Evolutionary conservation across 2,329 filamentous ascomycete species (phyloP), one percentile per base, ranked within the genome.

Genomic region (Penicillium sp.): DNA sequence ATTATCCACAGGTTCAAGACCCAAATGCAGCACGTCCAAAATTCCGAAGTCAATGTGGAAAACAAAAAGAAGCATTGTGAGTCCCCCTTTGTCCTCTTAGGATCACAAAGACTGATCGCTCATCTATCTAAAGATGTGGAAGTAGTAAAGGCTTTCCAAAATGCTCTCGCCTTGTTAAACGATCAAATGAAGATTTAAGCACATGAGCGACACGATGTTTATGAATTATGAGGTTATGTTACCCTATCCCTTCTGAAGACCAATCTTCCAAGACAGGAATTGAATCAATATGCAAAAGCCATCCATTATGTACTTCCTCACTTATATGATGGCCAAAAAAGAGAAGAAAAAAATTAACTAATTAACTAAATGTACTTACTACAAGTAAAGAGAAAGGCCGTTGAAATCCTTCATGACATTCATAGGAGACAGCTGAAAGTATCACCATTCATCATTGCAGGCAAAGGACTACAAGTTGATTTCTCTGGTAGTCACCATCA

Each of bases 21-120:
- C 2, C 86, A 91, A 58, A 85, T 88, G 69, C 80, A 85, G 57
- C 89, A 87, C 69, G 90, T 96, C 31, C 84, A 87, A 58, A 79
- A 90, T 41, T 84, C 87, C 0, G 92, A 96, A 69, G 78, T 84
- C 38, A 82, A 80, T 27, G 79, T 96, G 54, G 84, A 86, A 51
- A 81, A 87, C 62, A 94, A 88, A 69, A 88, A 91, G 67, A 80
- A 86, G 57, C 91, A 96, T 65, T 90, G 91, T 96, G 76, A 77
- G 88, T 15, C 38, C 75, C 31, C 41, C 12, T 15, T 21, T n/a
- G 12, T 31, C 35, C 15, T 10, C 35, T 25, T 48, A 8, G 7
- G 8, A 27, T 27, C 25, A 27, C 25, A 27, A 27, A 27, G 25
- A 27, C 25, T 29, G 29, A 66, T 58, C 21, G 10, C 27, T 55